phyloP scores from a whole-genome alignment of 2,329 filamentous ascomycete genomes.

The Botrytis squamosa region DNA sequence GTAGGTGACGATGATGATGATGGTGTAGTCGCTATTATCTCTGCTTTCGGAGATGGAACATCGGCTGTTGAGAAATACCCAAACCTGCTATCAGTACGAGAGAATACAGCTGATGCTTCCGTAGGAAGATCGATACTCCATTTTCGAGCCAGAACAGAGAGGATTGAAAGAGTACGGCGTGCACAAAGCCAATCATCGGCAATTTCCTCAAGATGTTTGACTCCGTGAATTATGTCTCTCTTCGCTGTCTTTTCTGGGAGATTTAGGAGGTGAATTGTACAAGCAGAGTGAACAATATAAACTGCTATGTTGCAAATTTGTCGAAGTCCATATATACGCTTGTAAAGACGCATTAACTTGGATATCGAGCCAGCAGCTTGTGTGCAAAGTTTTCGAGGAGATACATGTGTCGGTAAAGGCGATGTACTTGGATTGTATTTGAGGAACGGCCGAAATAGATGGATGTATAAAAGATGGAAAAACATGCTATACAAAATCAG shows the following conservation, averaged over 20 bases:
- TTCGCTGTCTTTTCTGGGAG: constrained; percentile 88
- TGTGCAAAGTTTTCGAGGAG: constrained; percentile 85
- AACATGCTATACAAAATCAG: constrained; percentile 72
- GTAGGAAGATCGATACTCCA: constrained; percentile 87
- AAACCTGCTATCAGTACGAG: constrained; percentile 76
- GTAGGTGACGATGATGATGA: constrained; percentile 31
- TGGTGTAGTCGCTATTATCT: constrained; percentile 33
- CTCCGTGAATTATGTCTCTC: constrained; percentile 84
- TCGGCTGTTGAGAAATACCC: constrained; percentile 58
- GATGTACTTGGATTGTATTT: constrained; percentile 82
- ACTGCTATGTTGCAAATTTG: constrained; percentile 97
- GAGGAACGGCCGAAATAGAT: constrained; percentile 91
- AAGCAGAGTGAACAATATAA: constrained; percentile 92
- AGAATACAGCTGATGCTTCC: constrained; percentile 75
- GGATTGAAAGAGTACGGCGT: constrained; percentile 76
- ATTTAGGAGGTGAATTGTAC: constrained; percentile 91
- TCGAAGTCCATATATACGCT: constrained; percentile 82
- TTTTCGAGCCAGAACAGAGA: constrained; percentile 81
- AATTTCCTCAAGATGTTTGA: constrained; percentile 92
- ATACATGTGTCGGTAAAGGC: constrained; percentile 81
- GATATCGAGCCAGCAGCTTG: constrained; percentile 87
- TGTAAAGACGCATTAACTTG: constrained; percentile 91
- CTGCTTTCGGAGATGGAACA: constrained; percentile 39
- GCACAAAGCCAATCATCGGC: constrained; percentile 93
- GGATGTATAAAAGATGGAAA: constrained; percentile 91